phyloP scores from a whole-genome alignment of 2,329 filamentous ascomycete species.

The Trichoderma sp. region DNA sequence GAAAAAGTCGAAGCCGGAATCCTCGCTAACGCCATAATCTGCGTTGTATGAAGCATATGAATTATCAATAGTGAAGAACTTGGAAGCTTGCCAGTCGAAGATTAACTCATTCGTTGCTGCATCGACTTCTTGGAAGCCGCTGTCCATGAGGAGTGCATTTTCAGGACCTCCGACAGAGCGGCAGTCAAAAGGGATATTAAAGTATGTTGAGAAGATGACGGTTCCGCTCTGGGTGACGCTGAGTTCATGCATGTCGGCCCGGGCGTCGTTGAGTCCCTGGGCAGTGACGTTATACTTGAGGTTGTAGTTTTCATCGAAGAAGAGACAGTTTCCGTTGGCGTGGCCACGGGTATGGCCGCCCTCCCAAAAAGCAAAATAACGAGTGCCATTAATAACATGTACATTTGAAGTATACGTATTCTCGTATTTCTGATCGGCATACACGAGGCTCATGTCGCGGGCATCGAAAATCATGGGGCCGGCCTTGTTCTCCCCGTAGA shows the following conservation, averaged over 20 bases:
- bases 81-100: slow-evolving; percentile 5
- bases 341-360: slow-evolving; percentile 4
- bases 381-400: neutral
- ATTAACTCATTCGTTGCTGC: neutral
- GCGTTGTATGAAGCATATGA: neutral
- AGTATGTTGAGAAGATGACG: slow-evolving; percentile 3
- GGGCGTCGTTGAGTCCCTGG: slow-evolving; percentile 33
- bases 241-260: slow-evolving; percentile 26
- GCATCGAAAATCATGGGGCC: slow-evolving; percentile 6
- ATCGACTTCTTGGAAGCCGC: slow-evolving; percentile 7
- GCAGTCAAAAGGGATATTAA: slow-evolving; percentile 1
- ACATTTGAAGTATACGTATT: slow-evolving; percentile 1
- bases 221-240: neutral
- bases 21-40: neutral
- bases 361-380: slow-evolving; percentile 4
- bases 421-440: slow-evolving; percentile 2
- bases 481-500: neutral
- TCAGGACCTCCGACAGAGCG: neutral
- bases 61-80: neutral
- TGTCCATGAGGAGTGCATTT: slow-evolving; percentile 8
- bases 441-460: neutral
- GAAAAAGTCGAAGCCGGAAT: slow-evolving; percentile 10
- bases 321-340: slow-evolving; percentile 9
- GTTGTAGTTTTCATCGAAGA: slow-evolving; percentile 3
- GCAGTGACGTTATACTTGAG: slow-evolving; percentile 34